Conservation (phyloP, 345 rosid species). For the Euphorbia tirucalli region DNA sequence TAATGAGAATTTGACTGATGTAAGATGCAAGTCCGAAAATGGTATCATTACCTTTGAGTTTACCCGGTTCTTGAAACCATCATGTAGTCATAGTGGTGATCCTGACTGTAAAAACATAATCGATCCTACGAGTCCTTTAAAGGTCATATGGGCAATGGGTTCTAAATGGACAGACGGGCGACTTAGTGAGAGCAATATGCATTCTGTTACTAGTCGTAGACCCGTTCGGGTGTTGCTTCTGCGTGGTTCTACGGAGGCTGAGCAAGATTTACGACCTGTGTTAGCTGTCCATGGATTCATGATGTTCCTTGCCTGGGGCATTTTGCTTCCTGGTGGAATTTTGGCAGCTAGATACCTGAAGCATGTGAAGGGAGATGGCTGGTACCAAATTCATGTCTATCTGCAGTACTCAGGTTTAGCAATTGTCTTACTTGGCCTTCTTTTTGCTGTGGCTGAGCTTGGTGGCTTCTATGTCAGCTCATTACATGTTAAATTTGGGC, state of each 20-base stretch:
- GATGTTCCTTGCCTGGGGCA: conserved; percentile 99
- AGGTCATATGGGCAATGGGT: conserved; percentile 96
- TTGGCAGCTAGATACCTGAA: conserved; percentile 85
- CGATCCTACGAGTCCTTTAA: conserved; percentile 90
- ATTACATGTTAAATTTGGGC: conserved; percentile 78
- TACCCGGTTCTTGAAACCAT: conserved; percentile 65
- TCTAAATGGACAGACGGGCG: conserved; percentile 71
- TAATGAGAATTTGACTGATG: conserved; percentile 72
- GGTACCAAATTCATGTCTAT: conserved; percentile 90
- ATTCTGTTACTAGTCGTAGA: conserved; percentile 83
- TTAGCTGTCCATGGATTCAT: conserved; percentile 96
- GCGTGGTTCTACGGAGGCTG: conserved; percentile 89
- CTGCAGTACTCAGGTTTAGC: conserved; percentile 88
- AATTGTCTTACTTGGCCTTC: conserved; percentile 76
- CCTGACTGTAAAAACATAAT: conserved; percentile 77
- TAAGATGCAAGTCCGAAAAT: conserved; percentile 84
- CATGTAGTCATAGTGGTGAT: conserved; percentile 45
- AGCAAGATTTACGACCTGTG: conserved; percentile 87
- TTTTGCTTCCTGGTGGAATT: conserved; percentile 88
- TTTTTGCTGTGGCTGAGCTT: conserved; percentile 91
- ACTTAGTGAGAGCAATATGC: conserved; percentile 87
- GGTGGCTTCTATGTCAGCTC: conserved; percentile 65
- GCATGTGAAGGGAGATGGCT: conserved; percentile 91
- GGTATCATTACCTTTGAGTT: conserved; percentile 94
- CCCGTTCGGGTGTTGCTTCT: conserved; percentile 72